Percentiles rank a stretch among this genome's conserved stretches.
These are phyloP conservation scores for Agastache rugosa DNA, from an alignment of 257 asterid genomes.

Conservation along the genomic window DNA sequence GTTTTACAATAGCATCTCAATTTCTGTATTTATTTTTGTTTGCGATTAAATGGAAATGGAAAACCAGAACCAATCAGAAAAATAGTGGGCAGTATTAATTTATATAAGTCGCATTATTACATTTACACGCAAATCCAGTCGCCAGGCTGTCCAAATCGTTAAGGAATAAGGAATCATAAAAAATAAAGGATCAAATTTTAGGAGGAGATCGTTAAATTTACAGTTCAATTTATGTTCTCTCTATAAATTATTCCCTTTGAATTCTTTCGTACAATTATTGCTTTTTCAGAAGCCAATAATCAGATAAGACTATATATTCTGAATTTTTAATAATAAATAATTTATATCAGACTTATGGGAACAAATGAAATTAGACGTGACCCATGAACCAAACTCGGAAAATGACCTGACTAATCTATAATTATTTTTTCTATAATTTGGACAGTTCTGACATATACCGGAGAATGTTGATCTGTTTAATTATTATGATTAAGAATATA, in stretches of 20 bases:
- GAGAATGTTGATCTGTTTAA: neutral
- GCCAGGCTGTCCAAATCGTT: constrained; percentile 23
- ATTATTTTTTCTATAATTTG: too few species aligned
- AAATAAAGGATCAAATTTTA: neutral
- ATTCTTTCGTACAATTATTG: neutral
- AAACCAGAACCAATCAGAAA: constrained; percentile 6
- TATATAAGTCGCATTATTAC: too few species aligned
- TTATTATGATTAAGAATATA: neutral
- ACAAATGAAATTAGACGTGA: neutral
- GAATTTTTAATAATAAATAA: neutral
- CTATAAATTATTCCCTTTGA: constrained; percentile 9
- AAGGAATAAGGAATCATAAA: constrained; percentile 32
- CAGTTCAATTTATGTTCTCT: constrained; percentile 26
- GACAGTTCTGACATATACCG: neutral
- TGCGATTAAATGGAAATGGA: constrained; percentile 17
- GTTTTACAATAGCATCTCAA: neutral
- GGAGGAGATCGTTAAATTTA: neutral
- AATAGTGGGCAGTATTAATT: neutral
- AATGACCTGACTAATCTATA: neutral
- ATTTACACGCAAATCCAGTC: neutral
- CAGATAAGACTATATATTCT: neutral
- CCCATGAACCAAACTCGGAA: neutral
- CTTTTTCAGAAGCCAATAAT: neutral
- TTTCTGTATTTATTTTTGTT: constrained; percentile 5
- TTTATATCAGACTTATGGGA: neutral